phyloP scores from a whole-genome alignment of 306 rosid species.

The Coriaria nepalensis region DNA sequence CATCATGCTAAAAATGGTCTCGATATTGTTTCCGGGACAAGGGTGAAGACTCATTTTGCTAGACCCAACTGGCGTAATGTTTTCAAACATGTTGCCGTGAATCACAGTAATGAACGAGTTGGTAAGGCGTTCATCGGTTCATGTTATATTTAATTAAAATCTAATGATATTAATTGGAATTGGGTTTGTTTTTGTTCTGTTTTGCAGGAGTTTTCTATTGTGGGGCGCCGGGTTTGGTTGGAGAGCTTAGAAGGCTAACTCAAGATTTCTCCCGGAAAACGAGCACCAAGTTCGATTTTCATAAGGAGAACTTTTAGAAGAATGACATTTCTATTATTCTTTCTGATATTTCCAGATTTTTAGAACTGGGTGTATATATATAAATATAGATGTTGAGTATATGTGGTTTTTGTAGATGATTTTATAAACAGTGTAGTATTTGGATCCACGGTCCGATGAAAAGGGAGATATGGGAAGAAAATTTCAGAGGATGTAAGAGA shows the following conservation, averaged over 20 bases:
- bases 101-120: slow-evolving; percentile 49
- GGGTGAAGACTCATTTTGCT: slow-evolving; percentile 76
- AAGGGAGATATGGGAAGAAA: too few relatives aligned
- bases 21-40: slow-evolving; percentile 69
- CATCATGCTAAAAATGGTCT: slow-evolving; percentile 74
- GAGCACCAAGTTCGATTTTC: slow-evolving; percentile 77
- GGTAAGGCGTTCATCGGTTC: slow-evolving; percentile 33
- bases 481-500: too few relatives aligned
- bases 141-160: not conserved
- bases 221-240: slow-evolving; percentile 53
- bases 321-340: too few relatives aligned
- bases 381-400: not conserved
- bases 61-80: slow-evolving; percentile 77
- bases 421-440: too few relatives aligned
- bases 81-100: slow-evolving; percentile 44
- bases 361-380: too few relatives aligned
- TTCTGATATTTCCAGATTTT: too few relatives aligned
- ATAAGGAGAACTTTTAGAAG: slow-evolving; percentile 59
- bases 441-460: too few relatives aligned
- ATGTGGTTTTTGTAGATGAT: too few relatives aligned
- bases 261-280: slow-evolving; percentile 68
- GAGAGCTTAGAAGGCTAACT: slow-evolving; percentile 54
- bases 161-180: not conserved
- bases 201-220: slow-evolving; percentile 81
- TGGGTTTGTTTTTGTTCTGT: slow-evolving; percentile 9